These are phyloP conservation scores for Chrysanthemum makinoi DNA, from an alignment of 129 eudicot genomes.

Conservation along the genomic window DNA sequence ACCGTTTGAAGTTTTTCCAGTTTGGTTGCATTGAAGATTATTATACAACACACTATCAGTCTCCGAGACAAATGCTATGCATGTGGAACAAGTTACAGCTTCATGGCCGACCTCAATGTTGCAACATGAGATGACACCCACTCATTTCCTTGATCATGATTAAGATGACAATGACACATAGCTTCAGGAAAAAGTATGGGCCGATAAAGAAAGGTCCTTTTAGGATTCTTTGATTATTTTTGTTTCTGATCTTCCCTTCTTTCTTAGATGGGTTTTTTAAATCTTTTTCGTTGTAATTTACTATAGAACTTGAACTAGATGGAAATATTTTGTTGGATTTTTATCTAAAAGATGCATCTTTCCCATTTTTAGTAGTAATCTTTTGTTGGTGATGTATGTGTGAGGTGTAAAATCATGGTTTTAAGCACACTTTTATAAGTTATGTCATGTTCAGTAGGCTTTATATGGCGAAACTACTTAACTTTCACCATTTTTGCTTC, in stretches of 20 bases:
- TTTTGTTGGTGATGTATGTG: too few species aligned
- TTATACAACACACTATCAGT: slow-evolving; percentile 88
- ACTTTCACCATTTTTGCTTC: too few species aligned
- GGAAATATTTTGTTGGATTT: slow-evolving; percentile 25
- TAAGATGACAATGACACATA: not conserved
- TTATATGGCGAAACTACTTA: too few species aligned
- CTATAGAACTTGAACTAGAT: slow-evolving; percentile 25
- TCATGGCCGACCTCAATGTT: slow-evolving; percentile 70
- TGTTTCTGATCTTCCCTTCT: slow-evolving; percentile 25
- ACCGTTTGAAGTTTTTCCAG: slow-evolving; percentile 83
- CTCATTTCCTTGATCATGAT: not conserved
- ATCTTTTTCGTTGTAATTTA: slow-evolving; percentile 33
- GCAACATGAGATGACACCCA: slow-evolving; percentile 81
- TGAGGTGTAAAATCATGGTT: too few species aligned
- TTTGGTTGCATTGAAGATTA: slow-evolving; percentile 87
- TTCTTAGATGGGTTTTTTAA: slow-evolving; percentile 32
- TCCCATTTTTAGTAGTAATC: not conserved
- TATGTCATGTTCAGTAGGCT: too few species aligned
- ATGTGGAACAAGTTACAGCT: slow-evolving; percentile 76
- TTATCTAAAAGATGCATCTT: slow-evolving; percentile 11
- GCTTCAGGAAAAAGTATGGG: slow-evolving; percentile 22
- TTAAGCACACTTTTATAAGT: too few species aligned
- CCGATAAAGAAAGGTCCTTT: slow-evolving; percentile 28
- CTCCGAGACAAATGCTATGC: slow-evolving; percentile 93
- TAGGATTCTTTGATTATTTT: slow-evolving; percentile 38